Base-by-base conservation (phyloP, 371 early-diverging fungal species). In the Lichtheimia corymbifera region DNA sequence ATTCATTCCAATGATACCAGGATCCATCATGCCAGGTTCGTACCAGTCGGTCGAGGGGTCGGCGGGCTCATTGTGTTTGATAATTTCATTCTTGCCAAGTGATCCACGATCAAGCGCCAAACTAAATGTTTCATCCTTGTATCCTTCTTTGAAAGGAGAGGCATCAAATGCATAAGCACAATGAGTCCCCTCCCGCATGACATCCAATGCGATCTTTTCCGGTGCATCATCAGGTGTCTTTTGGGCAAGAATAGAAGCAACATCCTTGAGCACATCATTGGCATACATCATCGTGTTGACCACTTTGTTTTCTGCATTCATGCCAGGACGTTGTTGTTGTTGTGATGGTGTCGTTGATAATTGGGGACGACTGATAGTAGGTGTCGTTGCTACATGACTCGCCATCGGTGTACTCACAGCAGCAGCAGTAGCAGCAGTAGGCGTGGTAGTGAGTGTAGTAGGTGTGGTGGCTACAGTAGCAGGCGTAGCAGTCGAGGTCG, bases 201-300 rank as follows among this genome's bases (percentile, higher is more conserved):
- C 24, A 18, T 53, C 22, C 17, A 55, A 5, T 5, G 43, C 17
- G 14, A 42, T 43, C 13, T 18, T 27, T 27, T 20, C 50, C 2
- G 35, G 18, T 20, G 30, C 52, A 6, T 51, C 52, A n/a, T 35
- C 24, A 1, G 57, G 35, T 4, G 30, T 14, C 6, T 35, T 44
- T 11, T 18, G 18, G 6, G 27, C n/a, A 44, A 77, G 50, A 13
- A 74, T 63, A 11, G 60, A 40, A 4, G 67, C 70, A 9, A 78
- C 67, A 25, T 74, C 75, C 35, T 73, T 78, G 17, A 74, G 42
- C 0, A 74, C 75, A 60, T 78, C 74, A 5, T 64, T 77, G 42
- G 66, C 66, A 61, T 63, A 77, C 28, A 64, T 40, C 64, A 64
- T 70, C 0, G 69, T 51, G 50, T 76, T 76, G 5, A 58, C 55